Evolutionary conservation across 1,139 yeast genomes (phyloP), one percentile per base, ranked within the genome.

Genomic region (Geotrichum histeridarum): DNA sequence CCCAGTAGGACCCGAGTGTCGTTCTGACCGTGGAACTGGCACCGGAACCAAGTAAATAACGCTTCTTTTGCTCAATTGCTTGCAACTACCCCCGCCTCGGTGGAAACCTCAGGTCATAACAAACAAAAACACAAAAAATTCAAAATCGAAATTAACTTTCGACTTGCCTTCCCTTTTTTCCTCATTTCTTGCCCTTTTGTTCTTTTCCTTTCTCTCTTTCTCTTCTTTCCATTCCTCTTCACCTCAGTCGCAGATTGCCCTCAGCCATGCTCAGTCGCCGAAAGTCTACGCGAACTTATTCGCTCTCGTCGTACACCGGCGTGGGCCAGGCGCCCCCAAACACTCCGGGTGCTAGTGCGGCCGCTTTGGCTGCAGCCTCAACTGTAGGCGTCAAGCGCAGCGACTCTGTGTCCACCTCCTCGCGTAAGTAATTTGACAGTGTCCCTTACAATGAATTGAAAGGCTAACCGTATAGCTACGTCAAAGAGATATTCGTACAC

Each of bases 311-410:
- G 12, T 73, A 72, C 57, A 62, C 68, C 11, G 67, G 67, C 11
- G 67, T 64, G 6, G 65, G 63, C 27, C 58, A 58, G 32, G 65
- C 67, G 33, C 58, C 58, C 32, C 67, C 67, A 12, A 61, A 63
- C 51, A 51, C 64, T 33, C 59, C 48, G 30, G 47, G 55, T 15
- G 67, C 63, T 39, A 60, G 57, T 49, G 63, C 68, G 14, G 64
- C 67, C 8, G 78, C 79, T 1, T 54, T 76, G 14, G 78, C 78
- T 12, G 79, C 80, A 41, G 79, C 78, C 4, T 66, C 73, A 12
- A 67, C 73, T 27, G 77, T 62, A 8, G 58, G 58, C 22, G 33
- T 38, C 22, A 51, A 59, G 7, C 57, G 61, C 12, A 36, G 55
- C 32, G 51, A 41, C 33, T 57, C 63, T 18, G 54, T 53, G 32